phyloP scores from a whole-genome alignment of 352 stramenopile species.

The Peronospora farinosa region DNA sequence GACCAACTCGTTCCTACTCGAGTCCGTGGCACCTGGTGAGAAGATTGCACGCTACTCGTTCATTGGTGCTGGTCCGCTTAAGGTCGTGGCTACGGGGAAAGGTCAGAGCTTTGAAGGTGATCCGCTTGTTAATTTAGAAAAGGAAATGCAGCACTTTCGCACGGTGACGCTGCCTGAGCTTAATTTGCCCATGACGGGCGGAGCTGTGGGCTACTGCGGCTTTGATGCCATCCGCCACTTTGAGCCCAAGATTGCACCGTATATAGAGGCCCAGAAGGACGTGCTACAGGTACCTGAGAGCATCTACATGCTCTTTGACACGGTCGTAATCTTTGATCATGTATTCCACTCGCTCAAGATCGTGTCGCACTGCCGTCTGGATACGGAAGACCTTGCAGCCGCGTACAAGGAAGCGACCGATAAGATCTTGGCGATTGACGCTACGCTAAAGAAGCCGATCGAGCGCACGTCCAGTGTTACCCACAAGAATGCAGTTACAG shows the following conservation, averaged over 20 bases:
- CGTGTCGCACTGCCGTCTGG: conserved; percentile 72
- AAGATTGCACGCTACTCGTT: conserved; percentile 87
- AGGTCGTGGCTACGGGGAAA: conserved; percentile 64
- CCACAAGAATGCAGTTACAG: conserved; percentile 40
- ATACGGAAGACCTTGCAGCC: conserved; percentile 52
- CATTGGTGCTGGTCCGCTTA: conserved; percentile 78
- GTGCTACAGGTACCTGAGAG: conserved; percentile 80
- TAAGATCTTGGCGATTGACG: conserved; percentile 65
- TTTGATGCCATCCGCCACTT: conserved; percentile 88
- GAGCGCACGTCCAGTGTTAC: conserved; percentile 47
- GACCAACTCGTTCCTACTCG: conserved; percentile 83
- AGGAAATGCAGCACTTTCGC: conserved; percentile 72
- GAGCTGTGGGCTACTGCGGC: conserved; percentile 83
- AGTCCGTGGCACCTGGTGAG: conserved; percentile 79
- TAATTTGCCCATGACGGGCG: conserved; percentile 76
- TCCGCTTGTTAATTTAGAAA: conserved; percentile 69
- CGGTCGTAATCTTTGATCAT: conserved; percentile 86
- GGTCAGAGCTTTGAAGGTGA: conserved; percentile 56
- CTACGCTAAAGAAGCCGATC: conserved; percentile 57
- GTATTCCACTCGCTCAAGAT: conserved; percentile 88
- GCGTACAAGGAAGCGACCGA: conserved; percentile 67
- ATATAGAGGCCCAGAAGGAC: conserved; percentile 68
- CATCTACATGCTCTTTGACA: conserved; percentile 90
- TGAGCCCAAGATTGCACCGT: conserved; percentile 75
- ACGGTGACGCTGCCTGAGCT: conserved; percentile 66